A percentile compares a stretch with the other conserved stretches of the same genome.
These are phyloP conservation scores for Termitomyces sp. DNA, from an alignment of 768 basidiomycete species.

Conservation along the genomic window DNA sequence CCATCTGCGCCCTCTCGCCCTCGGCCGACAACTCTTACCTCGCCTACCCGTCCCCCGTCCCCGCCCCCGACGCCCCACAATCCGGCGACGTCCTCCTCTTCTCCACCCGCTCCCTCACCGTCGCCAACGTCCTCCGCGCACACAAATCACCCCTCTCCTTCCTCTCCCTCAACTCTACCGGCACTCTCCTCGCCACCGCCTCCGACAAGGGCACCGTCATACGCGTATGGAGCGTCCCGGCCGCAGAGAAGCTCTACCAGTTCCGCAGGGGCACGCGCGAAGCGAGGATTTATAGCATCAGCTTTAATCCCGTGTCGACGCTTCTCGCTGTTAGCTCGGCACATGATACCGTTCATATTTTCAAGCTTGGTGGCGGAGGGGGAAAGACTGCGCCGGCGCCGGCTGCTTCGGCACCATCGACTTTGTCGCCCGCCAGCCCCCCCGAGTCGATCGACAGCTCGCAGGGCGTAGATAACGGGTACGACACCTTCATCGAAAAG, in stretches of 20 bases:
- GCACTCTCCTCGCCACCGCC: conserved; percentile 89
- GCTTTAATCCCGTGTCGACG: conserved; percentile 79
- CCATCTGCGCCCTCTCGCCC: conserved; percentile 92
- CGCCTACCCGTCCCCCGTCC: conserved; percentile 93
- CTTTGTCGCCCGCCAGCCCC: conserved; percentile 45
- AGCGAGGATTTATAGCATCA: conserved; percentile 75
- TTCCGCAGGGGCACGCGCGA: conserved; percentile 90
- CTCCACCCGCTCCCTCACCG: conserved; percentile 86
- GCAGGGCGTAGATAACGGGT: conserved; percentile 69
- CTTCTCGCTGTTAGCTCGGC: conserved; percentile 90
- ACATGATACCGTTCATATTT: conserved; percentile 95
- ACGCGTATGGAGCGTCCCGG: conserved; percentile 87
- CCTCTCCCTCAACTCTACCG: conserved; percentile 80
- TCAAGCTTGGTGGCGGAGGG: conserved; percentile 59
- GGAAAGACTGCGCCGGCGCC: no score
- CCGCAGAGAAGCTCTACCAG: conserved; percentile 92
- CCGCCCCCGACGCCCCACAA: conserved; percentile 58
- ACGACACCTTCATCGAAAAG: conserved; percentile 79
- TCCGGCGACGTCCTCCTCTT: conserved; percentile 92
- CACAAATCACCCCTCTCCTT: conserved; percentile 93
- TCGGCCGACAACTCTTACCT: conserved; percentile 92
- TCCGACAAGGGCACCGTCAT: conserved; percentile 97
- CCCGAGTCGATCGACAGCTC: conserved; percentile 50
- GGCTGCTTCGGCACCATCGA: conserved; percentile 10
- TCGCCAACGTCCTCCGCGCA: conserved; percentile 94